Conservation (phyloP, 306 rosid genomes). For the Glycine tomentella region DNA sequence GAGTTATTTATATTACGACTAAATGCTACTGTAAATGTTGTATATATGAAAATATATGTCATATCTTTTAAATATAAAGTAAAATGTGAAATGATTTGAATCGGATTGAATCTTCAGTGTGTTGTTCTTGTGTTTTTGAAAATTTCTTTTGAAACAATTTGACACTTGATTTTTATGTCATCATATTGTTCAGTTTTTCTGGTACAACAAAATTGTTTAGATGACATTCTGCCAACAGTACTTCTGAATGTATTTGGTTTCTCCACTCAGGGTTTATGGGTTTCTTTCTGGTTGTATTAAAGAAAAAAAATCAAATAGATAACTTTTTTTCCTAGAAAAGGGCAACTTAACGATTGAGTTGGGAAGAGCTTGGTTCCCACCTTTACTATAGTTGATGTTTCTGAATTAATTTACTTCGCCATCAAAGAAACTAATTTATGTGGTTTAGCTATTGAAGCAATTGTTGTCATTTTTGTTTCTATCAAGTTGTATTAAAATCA, state of each 20-base stretch:
- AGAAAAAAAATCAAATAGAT: slow-evolving; percentile 5
- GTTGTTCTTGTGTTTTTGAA: slow-evolving; percentile 17
- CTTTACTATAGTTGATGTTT: slow-evolving; percentile 40
- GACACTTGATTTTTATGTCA: slow-evolving; percentile 3
- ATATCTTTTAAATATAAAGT: slow-evolving; percentile 9
- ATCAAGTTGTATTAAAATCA: slow-evolving; percentile 3
- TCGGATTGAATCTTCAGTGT: slow-evolving; percentile 24
- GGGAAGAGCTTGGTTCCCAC: slow-evolving; percentile 21
- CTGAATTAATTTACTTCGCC: slow-evolving; percentile 17
- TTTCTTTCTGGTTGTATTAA: slow-evolving; percentile 22
- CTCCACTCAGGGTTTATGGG: background rate
- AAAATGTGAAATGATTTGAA: slow-evolving; percentile 26
- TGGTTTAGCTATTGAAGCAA: slow-evolving; percentile 42
- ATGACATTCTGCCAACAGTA: background rate
- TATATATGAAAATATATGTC: background rate
- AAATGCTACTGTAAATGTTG: slow-evolving; percentile 22
- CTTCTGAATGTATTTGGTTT: slow-evolving; percentile 21
- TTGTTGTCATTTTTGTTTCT: slow-evolving; percentile 21
- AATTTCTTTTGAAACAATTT: slow-evolving; percentile 17
- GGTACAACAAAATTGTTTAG: slow-evolving; percentile 12
- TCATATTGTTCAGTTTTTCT: background rate
- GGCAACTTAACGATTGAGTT: slow-evolving; percentile 16
- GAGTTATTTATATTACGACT: slow-evolving; percentile 16
- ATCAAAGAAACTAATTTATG: slow-evolving; percentile 28
- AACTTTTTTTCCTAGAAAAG: slow-evolving; percentile 21